These are phyloP conservation scores for Penicillium bialowiezense DNA, from an alignment of 495 filamentous ascomycete genomes.

Conservation along the genomic window DNA sequence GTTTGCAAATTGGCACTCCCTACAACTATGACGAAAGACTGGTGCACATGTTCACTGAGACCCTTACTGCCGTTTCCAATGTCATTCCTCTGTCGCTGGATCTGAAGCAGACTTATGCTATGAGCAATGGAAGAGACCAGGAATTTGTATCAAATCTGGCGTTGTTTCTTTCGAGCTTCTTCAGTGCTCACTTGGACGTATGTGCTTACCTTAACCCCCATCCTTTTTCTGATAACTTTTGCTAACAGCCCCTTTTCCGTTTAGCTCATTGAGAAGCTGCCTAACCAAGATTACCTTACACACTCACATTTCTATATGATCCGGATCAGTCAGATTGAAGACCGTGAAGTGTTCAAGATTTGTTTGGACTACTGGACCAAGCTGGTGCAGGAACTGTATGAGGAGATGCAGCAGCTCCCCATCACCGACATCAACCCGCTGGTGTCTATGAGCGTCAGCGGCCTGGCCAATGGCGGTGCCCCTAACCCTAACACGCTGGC, in stretches of 20 bases:
- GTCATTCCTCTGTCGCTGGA: slow-evolving; percentile 89
- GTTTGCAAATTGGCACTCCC: slow-evolving; percentile 73
- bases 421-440: slow-evolving; percentile 89
- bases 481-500: slow-evolving; percentile 76
- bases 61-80: slow-evolving; percentile 79
- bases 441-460: slow-evolving; percentile 69
- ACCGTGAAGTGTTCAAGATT: slow-evolving; percentile 99
- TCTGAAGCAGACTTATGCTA: slow-evolving; percentile 81
- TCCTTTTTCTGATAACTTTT: background rate
- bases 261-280: slow-evolving; percentile 90
- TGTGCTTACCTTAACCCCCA: slow-evolving; percentile 27
- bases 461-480: slow-evolving; percentile 73
- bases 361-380: slow-evolving; percentile 99
- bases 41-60: slow-evolving; percentile 95
- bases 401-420: slow-evolving; percentile 95
- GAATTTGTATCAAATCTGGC: slow-evolving; percentile 97
- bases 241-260: slow-evolving; percentile 6
- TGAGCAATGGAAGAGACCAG: slow-evolving; percentile 89
- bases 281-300: slow-evolving; percentile 88
- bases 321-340: slow-evolving; percentile 95
- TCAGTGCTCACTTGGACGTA: slow-evolving; percentile 84
- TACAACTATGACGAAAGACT: slow-evolving; percentile 90
- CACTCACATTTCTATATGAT: slow-evolving; percentile 98
- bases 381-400: slow-evolving; percentile 95
- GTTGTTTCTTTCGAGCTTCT: slow-evolving; percentile 94